Percentiles rank a stretch among this genome's conserved stretches.
Conservation (phyloP, 1,284 basidiomycete species). For the Exsudoporus floridanus region DNA sequence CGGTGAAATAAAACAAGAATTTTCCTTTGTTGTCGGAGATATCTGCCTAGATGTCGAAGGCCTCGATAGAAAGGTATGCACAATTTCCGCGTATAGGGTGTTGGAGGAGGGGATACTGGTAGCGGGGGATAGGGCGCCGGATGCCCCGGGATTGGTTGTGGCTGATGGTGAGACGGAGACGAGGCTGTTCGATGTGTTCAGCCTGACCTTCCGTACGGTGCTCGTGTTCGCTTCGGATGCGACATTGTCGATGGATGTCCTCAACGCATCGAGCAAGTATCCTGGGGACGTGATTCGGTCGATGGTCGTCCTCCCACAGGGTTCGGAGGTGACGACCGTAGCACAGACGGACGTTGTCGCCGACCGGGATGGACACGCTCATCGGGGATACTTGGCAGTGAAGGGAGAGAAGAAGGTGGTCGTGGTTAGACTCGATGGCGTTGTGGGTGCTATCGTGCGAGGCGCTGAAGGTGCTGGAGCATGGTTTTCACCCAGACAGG, state of each 20-base stretch:
- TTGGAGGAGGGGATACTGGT: conserved; percentile 12
- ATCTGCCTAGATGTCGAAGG: conserved; percentile 35
- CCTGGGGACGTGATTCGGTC: neutral
- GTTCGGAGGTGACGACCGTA: neutral
- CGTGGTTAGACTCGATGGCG: conserved; percentile 40
- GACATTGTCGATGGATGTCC: conserved; percentile 1
- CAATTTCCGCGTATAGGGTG: conserved; percentile 10
- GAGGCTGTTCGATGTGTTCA: conserved; percentile 29
- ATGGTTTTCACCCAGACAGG: too few relatives aligned
- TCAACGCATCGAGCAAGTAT: conserved; percentile 7
- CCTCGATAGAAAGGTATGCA: conserved; percentile 35
- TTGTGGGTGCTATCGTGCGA: conserved; percentile 37
- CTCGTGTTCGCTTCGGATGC: conserved; percentile 23
- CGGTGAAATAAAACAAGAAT: conserved; percentile 42
- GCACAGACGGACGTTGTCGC: conserved; percentile 5
- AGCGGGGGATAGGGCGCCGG: conserved; percentile 24
- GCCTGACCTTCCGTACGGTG: conserved; percentile 21
- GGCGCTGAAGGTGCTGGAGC: too few relatives aligned
- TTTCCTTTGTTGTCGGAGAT: conserved; percentile 42
- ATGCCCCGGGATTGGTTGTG: conserved; percentile 14
- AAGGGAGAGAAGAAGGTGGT: conserved; percentile 18
- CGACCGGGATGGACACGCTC: conserved; percentile 19
- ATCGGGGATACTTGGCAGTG: conserved; percentile 20
- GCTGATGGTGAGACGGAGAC: neutral
- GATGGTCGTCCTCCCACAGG: conserved; percentile 18